phyloP scores from a whole-genome alignment of 1,284 basidiomycete species.

The Leccinum griseonigrum region DNA sequence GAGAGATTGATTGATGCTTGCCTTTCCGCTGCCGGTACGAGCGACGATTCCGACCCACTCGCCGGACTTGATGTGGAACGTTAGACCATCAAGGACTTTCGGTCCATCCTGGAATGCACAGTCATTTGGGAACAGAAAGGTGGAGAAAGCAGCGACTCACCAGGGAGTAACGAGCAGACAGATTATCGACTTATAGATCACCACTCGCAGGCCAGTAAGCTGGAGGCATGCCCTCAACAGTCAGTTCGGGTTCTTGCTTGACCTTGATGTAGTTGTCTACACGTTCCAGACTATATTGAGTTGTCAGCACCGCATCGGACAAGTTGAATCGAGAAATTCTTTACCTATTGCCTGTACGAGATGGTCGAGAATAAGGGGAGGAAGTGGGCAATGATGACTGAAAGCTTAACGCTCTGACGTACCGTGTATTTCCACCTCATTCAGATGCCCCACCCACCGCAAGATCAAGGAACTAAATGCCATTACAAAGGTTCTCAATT shows the following conservation, averaged over 20 bases:
- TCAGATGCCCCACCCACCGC: slow-evolving; percentile 50
- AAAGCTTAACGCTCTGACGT: slow-evolving; percentile 8
- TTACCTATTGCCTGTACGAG: not conserved
- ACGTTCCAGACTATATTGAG: not conserved
- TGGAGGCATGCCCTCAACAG: not conserved
- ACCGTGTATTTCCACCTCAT: slow-evolving; percentile 61
- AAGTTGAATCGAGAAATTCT: not conserved
- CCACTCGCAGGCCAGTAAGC: not conserved
- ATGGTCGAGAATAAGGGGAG: not conserved
- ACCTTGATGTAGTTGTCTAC: not conserved
- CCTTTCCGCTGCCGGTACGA: slow-evolving; percentile 6
- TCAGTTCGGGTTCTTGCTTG: not conserved
- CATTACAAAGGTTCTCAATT: slow-evolving; percentile 30
- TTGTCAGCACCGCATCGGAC: not conserved
- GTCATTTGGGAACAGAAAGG: not conserved
- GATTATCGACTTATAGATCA: not conserved
- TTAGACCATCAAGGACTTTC: not conserved
- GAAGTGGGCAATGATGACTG: not conserved
- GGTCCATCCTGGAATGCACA: not conserved
- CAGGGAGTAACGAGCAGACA: slow-evolving; percentile 1
- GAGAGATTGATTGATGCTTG: not conserved
- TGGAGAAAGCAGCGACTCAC: not conserved
- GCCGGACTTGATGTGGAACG: slow-evolving; percentile 1
- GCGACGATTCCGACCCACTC: slow-evolving; percentile 1
- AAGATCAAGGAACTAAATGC: slow-evolving; percentile 56